Percentiles rank a stretch among this genome's conserved stretches.
Conservation (phyloP, 192 early-diverging fungal genomes). For the Blastocladiella britannica region DNA sequence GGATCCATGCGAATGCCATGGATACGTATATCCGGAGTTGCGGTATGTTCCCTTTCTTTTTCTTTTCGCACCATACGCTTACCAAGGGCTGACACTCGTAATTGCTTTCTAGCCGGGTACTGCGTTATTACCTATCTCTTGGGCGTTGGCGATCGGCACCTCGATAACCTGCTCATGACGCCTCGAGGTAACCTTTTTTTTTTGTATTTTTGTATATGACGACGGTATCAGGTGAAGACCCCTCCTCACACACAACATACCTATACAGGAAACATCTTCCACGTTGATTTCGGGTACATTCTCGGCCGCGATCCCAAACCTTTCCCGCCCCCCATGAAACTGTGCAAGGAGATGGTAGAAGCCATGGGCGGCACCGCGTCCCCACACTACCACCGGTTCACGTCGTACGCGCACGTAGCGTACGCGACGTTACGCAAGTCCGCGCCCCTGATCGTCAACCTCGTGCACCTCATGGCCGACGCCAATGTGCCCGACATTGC, state of each 20-base stretch:
- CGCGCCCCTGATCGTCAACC: slow-evolving; percentile 87
- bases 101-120: slow-evolving; percentile 57
- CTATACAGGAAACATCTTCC: slow-evolving; percentile 59
- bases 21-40: slow-evolving; percentile 91
- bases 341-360: slow-evolving; percentile 99
- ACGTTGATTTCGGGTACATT: slow-evolving; percentile 98
- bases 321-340: slow-evolving; percentile 99
- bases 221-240: not conserved
- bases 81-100: slow-evolving; percentile 2
- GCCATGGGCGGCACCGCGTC: slow-evolving; percentile 91
- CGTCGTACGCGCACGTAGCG: slow-evolving; percentile 79
- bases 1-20: slow-evolving; percentile 56
- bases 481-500: slow-evolving; percentile 94
- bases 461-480: slow-evolving; percentile 96
- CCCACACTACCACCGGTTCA: slow-evolving; percentile 73
- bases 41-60: slow-evolving; percentile 28
- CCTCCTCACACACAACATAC: not conserved
- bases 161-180: slow-evolving; percentile 88
- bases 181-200: slow-evolving; percentile 36
- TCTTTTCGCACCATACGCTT: not conserved
- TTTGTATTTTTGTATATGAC: not conserved
- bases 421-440: slow-evolving; percentile 83
- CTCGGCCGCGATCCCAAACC: slow-evolving; percentile 97
- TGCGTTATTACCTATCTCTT: slow-evolving; percentile 96
- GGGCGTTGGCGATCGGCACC: slow-evolving; percentile 92